Evolutionary conservation across 495 filamentous ascomycete species (phyloP).

Genomic region (Penicillium odoratum): DNA sequence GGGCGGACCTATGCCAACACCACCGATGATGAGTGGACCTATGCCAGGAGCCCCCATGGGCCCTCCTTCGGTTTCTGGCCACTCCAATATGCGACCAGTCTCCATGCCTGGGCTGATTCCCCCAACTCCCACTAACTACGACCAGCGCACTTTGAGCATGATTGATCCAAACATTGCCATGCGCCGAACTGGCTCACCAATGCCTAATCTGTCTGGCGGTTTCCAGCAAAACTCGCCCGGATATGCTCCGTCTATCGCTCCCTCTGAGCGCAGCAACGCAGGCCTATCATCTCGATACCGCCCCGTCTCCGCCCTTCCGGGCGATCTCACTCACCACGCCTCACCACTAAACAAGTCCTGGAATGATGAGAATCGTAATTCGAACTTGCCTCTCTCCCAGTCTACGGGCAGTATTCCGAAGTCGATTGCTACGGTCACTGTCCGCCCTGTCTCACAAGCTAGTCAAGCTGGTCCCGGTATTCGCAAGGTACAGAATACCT

Average conservation of each 20-base stretch:
- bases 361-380: constrained; percentile 46
- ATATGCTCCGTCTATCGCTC: constrained; percentile 79
- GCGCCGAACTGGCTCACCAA: constrained; percentile 44
- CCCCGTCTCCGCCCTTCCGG: constrained; percentile 65
- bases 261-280: constrained; percentile 90
- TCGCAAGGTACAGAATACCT: constrained; percentile 24
- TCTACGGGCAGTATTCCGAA: constrained; percentile 28
- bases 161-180: constrained; percentile 67
- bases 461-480: constrained; percentile 28
- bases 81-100: constrained; percentile 37
- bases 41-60: not conserved
- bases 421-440: constrained; percentile 37
- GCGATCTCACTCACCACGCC: constrained; percentile 42
- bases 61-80: constrained; percentile 19
- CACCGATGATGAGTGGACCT: constrained; percentile 18
- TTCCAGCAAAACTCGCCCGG: constrained; percentile 3
- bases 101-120: constrained; percentile 36
- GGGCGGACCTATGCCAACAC: constrained; percentile 26
- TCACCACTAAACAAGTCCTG: constrained; percentile 51
- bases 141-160: constrained; percentile 75
- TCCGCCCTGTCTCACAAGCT: constrained; percentile 35
- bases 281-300: constrained; percentile 90
- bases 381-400: constrained; percentile 18
- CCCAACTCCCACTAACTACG: constrained; percentile 19
- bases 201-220: constrained; percentile 32